A percentile compares a stretch with the other conserved stretches of the same genome.
Conservation (phyloP, 108 stramenopile genomes). For the Aurantiochytrium sp. region DNA sequence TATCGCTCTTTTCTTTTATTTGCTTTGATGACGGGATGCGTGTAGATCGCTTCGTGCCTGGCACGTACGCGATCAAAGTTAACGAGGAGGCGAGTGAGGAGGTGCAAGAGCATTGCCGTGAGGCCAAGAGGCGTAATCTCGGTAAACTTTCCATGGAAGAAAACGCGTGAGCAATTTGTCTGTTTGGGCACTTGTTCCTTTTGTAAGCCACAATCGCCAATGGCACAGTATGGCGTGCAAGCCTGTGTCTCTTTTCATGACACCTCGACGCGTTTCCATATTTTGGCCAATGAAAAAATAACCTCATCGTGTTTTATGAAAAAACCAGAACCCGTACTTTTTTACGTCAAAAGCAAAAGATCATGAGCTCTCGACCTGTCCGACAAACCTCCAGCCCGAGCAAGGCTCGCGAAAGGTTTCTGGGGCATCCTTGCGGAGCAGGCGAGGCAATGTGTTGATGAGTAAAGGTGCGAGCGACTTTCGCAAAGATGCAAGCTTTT, state of each 20-base stretch:
- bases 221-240: too few relatives aligned
- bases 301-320: too few relatives aligned
- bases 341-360: too few relatives aligned
- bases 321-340: too few relatives aligned
- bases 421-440: not conserved
- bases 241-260: too few relatives aligned
- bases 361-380: not conserved
- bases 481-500: not conserved
- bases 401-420: not conserved
- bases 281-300: too few relatives aligned
- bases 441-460: not conserved
- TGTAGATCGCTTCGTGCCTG: not conserved
- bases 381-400: not conserved
- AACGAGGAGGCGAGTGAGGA: not conserved
- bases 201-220: too few relatives aligned
- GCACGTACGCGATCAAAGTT: not conserved
- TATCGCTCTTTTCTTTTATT: not conserved
- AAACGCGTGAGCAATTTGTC: not conserved
- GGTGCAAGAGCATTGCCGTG: not conserved
- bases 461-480: not conserved
- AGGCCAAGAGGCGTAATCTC: not conserved
- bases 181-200: too few relatives aligned
- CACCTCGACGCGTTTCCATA: too few relatives aligned
- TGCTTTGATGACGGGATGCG: not conserved
- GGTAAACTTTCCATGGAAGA: constrained; percentile 10